Conservation (phyloP, 164 flowering plant species). For the Piper betle region DNA sequence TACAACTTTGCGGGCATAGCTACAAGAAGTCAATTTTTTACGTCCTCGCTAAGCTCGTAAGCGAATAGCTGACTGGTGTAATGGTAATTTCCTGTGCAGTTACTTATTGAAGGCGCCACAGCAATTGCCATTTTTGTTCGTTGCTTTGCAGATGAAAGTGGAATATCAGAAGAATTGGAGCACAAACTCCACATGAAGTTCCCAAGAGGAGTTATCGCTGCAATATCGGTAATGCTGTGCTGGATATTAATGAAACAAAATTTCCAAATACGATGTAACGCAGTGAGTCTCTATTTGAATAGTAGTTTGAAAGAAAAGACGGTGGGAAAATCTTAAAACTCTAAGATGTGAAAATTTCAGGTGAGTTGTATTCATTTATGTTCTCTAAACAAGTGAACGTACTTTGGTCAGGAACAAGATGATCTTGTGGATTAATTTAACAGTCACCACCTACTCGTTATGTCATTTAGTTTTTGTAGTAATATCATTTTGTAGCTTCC, state of each 20-base stretch:
- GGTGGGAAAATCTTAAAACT: too few relatives aligned
- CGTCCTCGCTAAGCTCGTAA: background rate
- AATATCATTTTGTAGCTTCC: too few relatives aligned
- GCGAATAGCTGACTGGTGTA: background rate
- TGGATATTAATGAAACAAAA: background rate
- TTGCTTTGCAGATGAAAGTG: slow-evolving; percentile 70
- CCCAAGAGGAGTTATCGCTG: slow-evolving; percentile 69
- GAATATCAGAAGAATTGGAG: slow-evolving; percentile 50
- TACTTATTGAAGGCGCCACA: slow-evolving; percentile 72
- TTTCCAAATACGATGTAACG: background rate
- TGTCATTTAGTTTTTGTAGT: too few relatives aligned
- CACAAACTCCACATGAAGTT: slow-evolving; percentile 41
- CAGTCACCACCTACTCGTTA: too few relatives aligned
- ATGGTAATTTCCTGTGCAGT: slow-evolving; percentile 25
- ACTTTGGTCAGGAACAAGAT: too few relatives aligned
- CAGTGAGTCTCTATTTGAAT: too few relatives aligned
- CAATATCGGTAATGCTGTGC: slow-evolving; percentile 48
- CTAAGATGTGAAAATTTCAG: too few relatives aligned
- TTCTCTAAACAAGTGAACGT: too few relatives aligned
- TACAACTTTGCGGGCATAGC: background rate
- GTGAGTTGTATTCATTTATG: too few relatives aligned
- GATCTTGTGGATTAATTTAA: too few relatives aligned
- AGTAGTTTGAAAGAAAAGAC: too few relatives aligned
- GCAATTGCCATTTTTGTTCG: slow-evolving; percentile 74
- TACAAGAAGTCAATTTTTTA: background rate